phyloP scores from a whole-genome alignment of 495 filamentous ascomycete genomes.

The Thozetella sp. region DNA sequence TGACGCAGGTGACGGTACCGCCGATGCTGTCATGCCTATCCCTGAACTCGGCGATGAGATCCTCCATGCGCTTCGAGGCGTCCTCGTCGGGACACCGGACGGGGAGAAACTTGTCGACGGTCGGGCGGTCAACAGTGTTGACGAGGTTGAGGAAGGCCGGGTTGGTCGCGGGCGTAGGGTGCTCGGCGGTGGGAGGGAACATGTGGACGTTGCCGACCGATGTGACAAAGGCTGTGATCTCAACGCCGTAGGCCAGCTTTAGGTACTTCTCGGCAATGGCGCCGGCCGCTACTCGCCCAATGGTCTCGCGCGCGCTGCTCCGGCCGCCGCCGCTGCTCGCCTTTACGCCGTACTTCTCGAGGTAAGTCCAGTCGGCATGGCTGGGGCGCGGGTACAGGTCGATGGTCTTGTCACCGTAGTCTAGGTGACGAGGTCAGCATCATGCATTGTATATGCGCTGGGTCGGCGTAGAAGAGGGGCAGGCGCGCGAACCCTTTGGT shows the following conservation, averaged over 20 bases:
- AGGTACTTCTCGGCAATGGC: slow-evolving; percentile 96
- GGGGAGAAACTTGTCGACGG: slow-evolving; percentile 81
- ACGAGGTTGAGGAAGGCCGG: slow-evolving; percentile 80
- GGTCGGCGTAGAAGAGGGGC: not conserved
- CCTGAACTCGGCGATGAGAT: slow-evolving; percentile 76
- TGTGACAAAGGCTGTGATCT: slow-evolving; percentile 89
- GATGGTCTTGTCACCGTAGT: slow-evolving; percentile 92
- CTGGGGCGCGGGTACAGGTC: slow-evolving; percentile 87
- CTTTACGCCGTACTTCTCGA: slow-evolving; percentile 96
- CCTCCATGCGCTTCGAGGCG: slow-evolving; percentile 71
- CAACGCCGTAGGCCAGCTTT: slow-evolving; percentile 73
- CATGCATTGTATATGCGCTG: not conserved
- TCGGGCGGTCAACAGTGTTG: slow-evolving; percentile 70
- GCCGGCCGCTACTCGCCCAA: slow-evolving; percentile 91
- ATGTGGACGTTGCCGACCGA: slow-evolving; percentile 84
- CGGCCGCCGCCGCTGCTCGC: slow-evolving; percentile 90
- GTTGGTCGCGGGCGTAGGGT: slow-evolving; percentile 77
- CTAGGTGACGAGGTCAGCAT: slow-evolving; percentile 25
- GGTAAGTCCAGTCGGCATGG: slow-evolving; percentile 96
- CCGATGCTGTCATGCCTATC: slow-evolving; percentile 90
- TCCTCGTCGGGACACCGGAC: slow-evolving; percentile 81
- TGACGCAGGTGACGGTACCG: slow-evolving; percentile 94
- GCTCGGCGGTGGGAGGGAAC: slow-evolving; percentile 76
- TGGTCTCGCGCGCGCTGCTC: slow-evolving; percentile 92
- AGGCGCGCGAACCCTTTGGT: slow-evolving; percentile 56